Percentiles rank a stretch among this genome's conserved stretches.
phyloP scores from a whole-genome alignment of 2,329 filamentous ascomycete species.

The Geosmithia morbida region DNA sequence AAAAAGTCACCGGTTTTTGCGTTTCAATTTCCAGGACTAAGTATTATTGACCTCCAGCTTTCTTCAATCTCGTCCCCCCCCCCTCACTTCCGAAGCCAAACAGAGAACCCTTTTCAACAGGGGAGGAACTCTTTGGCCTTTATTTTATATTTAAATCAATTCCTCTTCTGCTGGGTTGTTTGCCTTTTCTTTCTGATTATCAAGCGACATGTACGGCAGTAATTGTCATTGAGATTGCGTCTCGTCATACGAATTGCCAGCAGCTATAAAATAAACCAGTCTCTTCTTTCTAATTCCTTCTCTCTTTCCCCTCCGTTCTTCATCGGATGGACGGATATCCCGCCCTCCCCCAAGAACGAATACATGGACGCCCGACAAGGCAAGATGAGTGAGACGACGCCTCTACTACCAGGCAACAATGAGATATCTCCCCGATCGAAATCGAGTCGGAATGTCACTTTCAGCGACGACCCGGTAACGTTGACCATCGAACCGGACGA shows the following conservation, averaged over 20 bases:
- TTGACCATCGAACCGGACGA: slow-evolving; percentile 39
- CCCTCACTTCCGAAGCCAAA: neutral
- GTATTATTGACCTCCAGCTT: neutral
- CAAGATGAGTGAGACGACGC: slow-evolving; percentile 14
- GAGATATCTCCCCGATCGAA: slow-evolving; percentile 21
- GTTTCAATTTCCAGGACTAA: neutral
- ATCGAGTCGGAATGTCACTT: slow-evolving; percentile 52
- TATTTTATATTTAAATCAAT: no score
- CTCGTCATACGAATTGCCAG: no score
- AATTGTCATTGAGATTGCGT: neutral
- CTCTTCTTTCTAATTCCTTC: no score
- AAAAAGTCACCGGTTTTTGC: neutral
- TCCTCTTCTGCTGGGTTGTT: no score
- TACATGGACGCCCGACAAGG: neutral
- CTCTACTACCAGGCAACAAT: slow-evolving; percentile 13
- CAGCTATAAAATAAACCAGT: no score
- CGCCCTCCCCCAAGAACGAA: neutral
- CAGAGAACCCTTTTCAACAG: no score
- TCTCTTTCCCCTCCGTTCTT: no score
- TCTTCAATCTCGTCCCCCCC: no score
- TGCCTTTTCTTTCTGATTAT: no score
- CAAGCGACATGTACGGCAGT: neutral
- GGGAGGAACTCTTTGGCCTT: no score
- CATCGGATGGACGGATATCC: neutral
- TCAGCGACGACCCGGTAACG: slow-evolving; percentile 56